Evolutionary conservation across 2,329 filamentous ascomycete genomes (phyloP).

Genomic region (Chaetomium strumarium): DNA sequence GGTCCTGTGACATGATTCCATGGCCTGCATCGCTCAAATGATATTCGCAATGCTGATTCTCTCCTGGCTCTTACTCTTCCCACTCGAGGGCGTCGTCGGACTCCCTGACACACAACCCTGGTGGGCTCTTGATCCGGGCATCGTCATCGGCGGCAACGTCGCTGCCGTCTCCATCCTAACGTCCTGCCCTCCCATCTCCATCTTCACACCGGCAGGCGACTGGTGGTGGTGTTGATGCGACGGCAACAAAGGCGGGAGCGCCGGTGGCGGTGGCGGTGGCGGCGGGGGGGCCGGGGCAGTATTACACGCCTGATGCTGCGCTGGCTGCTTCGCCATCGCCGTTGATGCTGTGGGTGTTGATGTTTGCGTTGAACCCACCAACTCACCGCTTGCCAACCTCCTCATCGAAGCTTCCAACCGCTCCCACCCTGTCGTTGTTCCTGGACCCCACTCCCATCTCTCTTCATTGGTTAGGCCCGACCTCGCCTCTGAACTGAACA

Average conservation of each 20-base stretch:
- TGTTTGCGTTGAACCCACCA: constrained; percentile 16
- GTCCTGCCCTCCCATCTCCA: constrained; percentile 11
- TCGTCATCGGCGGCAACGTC: constrained; percentile 5
- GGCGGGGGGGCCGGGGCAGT: not conserved
- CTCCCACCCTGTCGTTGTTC: constrained; percentile 58
- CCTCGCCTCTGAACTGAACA: constrained; percentile 42
- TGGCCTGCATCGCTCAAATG: constrained; percentile 24
- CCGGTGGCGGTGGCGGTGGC: not conserved
- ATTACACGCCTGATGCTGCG: constrained; percentile 1
- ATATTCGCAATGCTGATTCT: constrained; percentile 43
- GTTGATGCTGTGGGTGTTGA: not conserved
- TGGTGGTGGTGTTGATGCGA: constrained; percentile 6
- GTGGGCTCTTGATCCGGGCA: constrained; percentile 17
- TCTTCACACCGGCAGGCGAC: constrained; percentile 2
- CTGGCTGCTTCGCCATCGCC: not conserved
- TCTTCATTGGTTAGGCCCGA: constrained; percentile 52
- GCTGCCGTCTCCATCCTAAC: constrained; percentile 12
- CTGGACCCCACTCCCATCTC: constrained; percentile 61
- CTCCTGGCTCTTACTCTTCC: constrained; percentile 37
- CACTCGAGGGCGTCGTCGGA: constrained; percentile 25
- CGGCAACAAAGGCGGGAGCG: not conserved
- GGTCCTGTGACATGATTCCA: no score
- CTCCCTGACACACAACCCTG: constrained; percentile 23
- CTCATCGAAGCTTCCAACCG: constrained; percentile 60
- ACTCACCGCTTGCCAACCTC: constrained; percentile 37